Percentiles rank a stretch among this genome's conserved stretches.
These are phyloP conservation scores for Yarrowia sp. DNA, from an alignment of 805 yeast genomes.

Conservation along the genomic window DNA sequence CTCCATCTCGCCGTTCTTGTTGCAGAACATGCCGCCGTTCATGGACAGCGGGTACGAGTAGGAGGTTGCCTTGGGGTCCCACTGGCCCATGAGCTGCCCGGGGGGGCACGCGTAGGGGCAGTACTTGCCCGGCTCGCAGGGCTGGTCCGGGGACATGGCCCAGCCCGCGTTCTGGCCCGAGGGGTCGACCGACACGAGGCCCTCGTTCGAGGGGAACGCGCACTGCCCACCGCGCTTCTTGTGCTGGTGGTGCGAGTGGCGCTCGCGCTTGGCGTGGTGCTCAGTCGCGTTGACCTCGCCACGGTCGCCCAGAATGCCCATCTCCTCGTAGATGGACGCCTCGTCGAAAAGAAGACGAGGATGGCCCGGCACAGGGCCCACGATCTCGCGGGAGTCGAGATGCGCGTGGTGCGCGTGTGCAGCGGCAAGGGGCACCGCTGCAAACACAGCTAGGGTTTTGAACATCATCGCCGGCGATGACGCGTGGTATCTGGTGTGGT, in stretches of 20 bases:
- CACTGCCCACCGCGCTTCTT: constrained; percentile 43
- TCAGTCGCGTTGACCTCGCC: constrained; percentile 6
- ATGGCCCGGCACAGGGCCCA: neutral
- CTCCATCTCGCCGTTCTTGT: constrained; percentile 62
- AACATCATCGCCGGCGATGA: constrained; percentile 26
- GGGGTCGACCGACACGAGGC: constrained; percentile 67
- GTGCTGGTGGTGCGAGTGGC: constrained; percentile 21
- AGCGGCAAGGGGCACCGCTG: constrained; percentile 6
- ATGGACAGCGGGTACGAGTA: constrained; percentile 76
- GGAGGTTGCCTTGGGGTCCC: constrained; percentile 75
- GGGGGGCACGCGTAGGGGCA: constrained; percentile 93
- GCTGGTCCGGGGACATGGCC: constrained; percentile 77
- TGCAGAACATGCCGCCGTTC: constrained; percentile 81
- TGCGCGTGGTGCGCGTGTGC: constrained; percentile 23
- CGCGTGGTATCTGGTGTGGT: neutral
- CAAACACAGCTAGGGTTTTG: constrained; percentile 3
- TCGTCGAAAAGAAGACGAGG: constrained; percentile 20
- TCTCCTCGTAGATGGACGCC: neutral
- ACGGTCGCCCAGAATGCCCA: constrained; percentile 21
- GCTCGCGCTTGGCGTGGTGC: neutral
- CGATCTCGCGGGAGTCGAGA: neutral
- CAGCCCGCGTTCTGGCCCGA: constrained; percentile 69
- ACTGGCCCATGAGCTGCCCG: constrained; percentile 82
- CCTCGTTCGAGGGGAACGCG: constrained; percentile 63
- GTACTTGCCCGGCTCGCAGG: constrained; percentile 71